These are phyloP conservation scores for Cytospora piceae DNA, from an alignment of 2,329 filamentous ascomycete species.

Conservation along the genomic window DNA sequence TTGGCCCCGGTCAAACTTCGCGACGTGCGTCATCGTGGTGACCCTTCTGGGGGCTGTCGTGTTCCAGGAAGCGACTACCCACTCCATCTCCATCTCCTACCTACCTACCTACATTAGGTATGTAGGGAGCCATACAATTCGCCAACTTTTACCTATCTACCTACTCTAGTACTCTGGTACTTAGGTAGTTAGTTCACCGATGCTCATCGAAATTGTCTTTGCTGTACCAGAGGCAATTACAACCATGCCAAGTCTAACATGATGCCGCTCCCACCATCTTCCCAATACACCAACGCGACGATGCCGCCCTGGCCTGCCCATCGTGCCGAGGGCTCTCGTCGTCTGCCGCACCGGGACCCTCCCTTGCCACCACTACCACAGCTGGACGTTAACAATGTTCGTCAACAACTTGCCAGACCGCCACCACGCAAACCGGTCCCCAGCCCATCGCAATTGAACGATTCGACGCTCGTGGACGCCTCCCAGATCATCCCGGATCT, in stretches of 20 bases:
- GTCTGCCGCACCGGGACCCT: constrained; percentile 25
- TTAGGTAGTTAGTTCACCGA: constrained; percentile 6
- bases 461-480: constrained; percentile 18
- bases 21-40: constrained; percentile 25
- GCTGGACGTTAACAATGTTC: constrained; percentile 17
- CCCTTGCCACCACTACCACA: constrained; percentile 25
- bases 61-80: constrained; percentile 25
- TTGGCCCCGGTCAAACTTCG: neutral
- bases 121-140: neutral
- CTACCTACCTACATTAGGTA: neutral
- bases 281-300: constrained; percentile 17
- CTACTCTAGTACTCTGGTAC: constrained; percentile 1
- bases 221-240: constrained; percentile 16
- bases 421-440: constrained; percentile 24
- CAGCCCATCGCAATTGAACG: constrained; percentile 12
- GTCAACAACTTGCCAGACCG: constrained; percentile 17
- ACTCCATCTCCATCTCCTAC: neutral
- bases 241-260: constrained; percentile 27
- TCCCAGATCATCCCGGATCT: constrained; percentile 41
- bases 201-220: constrained; percentile 15
- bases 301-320: constrained; percentile 28
- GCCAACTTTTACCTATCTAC: constrained; percentile 1
- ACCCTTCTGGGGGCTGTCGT: constrained; percentile 12
- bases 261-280: constrained; percentile 26
- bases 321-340: constrained; percentile 15